Percentiles rank a stretch among this genome's conserved stretches.
Conservation (phyloP, 129 eudicot genomes). For the Erigeron canadensis region DNA sequence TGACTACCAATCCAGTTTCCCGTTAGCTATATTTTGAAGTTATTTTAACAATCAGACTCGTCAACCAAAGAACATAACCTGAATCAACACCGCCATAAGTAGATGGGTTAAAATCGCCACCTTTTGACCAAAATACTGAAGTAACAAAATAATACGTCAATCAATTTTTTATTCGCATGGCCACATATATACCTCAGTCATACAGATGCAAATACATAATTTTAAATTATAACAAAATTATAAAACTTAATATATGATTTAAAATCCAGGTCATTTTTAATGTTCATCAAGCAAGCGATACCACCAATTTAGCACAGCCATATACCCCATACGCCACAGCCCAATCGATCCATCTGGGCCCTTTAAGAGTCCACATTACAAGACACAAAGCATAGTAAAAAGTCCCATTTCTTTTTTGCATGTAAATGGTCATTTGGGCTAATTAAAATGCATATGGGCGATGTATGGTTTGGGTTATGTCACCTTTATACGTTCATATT, state of each 20-base stretch:
- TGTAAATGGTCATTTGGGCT: background rate
- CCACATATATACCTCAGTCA: background rate
- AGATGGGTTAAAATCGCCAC: too few relatives aligned
- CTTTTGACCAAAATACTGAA: too few relatives aligned
- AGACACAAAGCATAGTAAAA: background rate
- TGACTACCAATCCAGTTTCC: too few relatives aligned
- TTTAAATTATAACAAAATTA: background rate
- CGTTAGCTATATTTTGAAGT: too few relatives aligned
- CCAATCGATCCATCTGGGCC: background rate
- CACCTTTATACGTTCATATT: constrained; percentile 84
- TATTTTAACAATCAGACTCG: too few relatives aligned
- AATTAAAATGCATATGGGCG: background rate
- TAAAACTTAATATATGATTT: background rate
- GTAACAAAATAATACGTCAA: too few relatives aligned
- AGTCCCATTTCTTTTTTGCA: background rate
- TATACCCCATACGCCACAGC: background rate
- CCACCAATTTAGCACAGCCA: background rate
- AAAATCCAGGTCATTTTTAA: background rate
- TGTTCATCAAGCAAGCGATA: background rate
- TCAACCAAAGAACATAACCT: too few relatives aligned
- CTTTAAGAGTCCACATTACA: background rate
- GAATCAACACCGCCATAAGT: too few relatives aligned
- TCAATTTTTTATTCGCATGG: background rate
- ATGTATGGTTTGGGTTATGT: background rate
- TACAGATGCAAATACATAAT: background rate